Evolutionary conservation across 2,329 filamentous ascomycete species (phyloP), one percentile per base, ranked within the genome.

Genomic region (Sclerotinia glacialis): DNA sequence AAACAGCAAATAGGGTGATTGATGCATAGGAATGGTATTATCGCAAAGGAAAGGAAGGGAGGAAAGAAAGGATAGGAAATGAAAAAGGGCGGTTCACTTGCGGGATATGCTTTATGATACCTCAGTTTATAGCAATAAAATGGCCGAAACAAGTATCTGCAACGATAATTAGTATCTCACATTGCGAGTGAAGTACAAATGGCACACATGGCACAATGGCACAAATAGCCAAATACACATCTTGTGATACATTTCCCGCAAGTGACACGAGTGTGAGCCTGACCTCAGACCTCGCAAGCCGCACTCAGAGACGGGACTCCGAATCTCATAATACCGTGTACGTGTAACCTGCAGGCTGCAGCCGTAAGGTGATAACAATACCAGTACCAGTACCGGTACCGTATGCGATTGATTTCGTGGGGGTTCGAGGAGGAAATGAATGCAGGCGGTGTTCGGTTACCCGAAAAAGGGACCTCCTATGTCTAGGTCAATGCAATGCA

Each of bases 391-490:
- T n/a, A n/a, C n/a, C n/a, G n/a, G n/a, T n/a, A n/a, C n/a, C n/a
- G n/a, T n/a, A n/a, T n/a, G n/a, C 37, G 12, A 40, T 4, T 14
- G 37, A 40, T n/a, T 7, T n/a, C 52, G 28, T 37, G 44, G 44
- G 18, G 16, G 21, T 11, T n/a, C 46, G 12, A 16, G n/a, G 16
- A 34, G 14, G 34, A 34, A 3, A n/a, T 12, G n/a, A 7, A 31
- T 37, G 34, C 40, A 40, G 31, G 34, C 40, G 37, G 34, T 40
- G 7, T 56, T 42, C 53, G 34, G 53, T 56, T 40, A 56, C n/a
- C 42, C 37, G n/a, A 23, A 56, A 56, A 56, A 34, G 53, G 53
- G 53, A 7, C n/a, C 37, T 56, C 31, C 31, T 34, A 40, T 55
- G 12, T 55, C 14, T 3, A 16, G 21, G 53, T 55, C 53, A 55